phyloP scores from a whole-genome alignment of 192 early-diverging fungal genomes.

The Gigaspora rosea region DNA sequence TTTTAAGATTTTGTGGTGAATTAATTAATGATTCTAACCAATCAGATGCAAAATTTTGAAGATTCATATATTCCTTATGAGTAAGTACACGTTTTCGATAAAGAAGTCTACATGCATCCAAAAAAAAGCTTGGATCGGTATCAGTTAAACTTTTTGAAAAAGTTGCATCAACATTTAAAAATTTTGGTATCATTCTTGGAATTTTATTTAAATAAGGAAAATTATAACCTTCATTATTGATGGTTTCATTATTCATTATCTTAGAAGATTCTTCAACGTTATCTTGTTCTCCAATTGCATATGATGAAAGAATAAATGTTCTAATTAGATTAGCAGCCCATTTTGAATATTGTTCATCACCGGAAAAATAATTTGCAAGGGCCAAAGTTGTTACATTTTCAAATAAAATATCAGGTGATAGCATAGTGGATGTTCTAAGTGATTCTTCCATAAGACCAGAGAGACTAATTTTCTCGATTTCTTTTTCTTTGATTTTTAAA shows the following conservation, averaged over 20 bases:
- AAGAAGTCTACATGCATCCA: constrained; percentile 57
- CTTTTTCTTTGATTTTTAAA: not conserved
- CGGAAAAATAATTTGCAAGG: constrained; percentile 54
- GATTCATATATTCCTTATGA: constrained; percentile 59
- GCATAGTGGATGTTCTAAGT: no score
- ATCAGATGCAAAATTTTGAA: constrained; percentile 51
- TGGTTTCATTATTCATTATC: constrained; percentile 50
- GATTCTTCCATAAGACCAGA: no score
- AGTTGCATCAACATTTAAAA: not conserved
- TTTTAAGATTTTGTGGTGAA: constrained; percentile 52
- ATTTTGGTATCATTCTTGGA: constrained; percentile 50
- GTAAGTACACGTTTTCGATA: constrained; percentile 50
- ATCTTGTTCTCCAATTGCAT: constrained; percentile 50
- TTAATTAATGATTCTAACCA: constrained; percentile 58
- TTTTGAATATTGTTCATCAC: constrained; percentile 54
- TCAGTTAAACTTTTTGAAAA: constrained; percentile 46
- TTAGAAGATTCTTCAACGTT: constrained; percentile 47
- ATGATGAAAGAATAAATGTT: constrained; percentile 48
- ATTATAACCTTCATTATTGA: constrained; percentile 62
- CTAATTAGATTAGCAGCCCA: constrained; percentile 59
- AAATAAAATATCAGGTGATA: constrained; percentile 43
- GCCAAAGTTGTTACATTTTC: constrained; percentile 57
- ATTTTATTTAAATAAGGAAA: constrained; percentile 58
- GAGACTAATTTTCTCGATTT: not conserved
- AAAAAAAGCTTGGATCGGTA: constrained; percentile 50